A percentile compares a stretch with the other conserved stretches of the same genome.
Evolutionary conservation across 305 asterid genomes (phyloP).

Genomic region (Fraxinus greggii): DNA sequence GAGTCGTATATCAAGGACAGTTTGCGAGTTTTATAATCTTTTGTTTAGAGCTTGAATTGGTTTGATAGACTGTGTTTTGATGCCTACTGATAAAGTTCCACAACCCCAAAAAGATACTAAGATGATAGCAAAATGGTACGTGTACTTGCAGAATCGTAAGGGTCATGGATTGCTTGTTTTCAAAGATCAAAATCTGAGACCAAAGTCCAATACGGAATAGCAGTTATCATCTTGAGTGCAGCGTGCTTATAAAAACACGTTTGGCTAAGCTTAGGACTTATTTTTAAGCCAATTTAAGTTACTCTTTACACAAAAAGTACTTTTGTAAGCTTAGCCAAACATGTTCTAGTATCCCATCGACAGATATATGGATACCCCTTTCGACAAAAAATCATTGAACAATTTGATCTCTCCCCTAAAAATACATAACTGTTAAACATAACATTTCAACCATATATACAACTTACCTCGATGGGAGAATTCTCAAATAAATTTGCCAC

Average conservation of each 20-base stretch:
- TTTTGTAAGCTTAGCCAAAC: not conserved
- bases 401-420: not conserved
- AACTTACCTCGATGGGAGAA: not conserved
- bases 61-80: not conserved
- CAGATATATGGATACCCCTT: not conserved
- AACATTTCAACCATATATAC: not conserved
- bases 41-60: not conserved
- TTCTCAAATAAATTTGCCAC: not conserved
- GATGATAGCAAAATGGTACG: not conserved
- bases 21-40: not conserved
- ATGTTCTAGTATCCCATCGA: not conserved
- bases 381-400: not conserved
- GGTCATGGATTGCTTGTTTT: not conserved
- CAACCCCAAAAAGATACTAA: not conserved
- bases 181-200: not conserved
- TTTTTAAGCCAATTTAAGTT: not conserved
- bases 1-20: not conserved
- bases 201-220: not conserved
- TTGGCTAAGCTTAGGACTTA: not conserved
- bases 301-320: not conserved
- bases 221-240: not conserved
- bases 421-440: not conserved
- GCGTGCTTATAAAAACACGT: not conserved
- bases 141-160: not conserved
- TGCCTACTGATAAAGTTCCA: not conserved